phyloP scores from a whole-genome alignment of 192 early-diverging fungal species.

The Coemansia sp. region DNA sequence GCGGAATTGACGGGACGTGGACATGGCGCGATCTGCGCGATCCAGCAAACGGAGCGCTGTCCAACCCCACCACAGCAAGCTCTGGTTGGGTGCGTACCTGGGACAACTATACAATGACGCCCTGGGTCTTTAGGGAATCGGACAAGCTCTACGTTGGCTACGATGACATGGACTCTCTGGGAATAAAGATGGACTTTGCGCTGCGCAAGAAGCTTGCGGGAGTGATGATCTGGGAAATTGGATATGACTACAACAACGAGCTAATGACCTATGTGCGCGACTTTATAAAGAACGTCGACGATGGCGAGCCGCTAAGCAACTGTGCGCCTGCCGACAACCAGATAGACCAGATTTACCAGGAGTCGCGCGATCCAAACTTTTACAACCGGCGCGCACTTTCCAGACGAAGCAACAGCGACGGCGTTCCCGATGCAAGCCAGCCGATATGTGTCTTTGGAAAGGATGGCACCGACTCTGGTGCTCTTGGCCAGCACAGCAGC shows the following conservation, averaged over 20 bases:
- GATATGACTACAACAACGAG: slow-evolving; percentile 69
- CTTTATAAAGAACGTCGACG: slow-evolving; percentile 39
- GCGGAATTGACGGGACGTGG: slow-evolving; percentile 63
- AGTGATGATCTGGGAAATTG: slow-evolving; percentile 75
- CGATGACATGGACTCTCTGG: slow-evolving; percentile 68
- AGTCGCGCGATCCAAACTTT: slow-evolving; percentile 44
- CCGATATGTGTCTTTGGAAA: slow-evolving; percentile 44
- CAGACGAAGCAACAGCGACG: slow-evolving; percentile 2
- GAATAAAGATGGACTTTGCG: slow-evolving; percentile 65
- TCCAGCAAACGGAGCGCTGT: slow-evolving; percentile 50
- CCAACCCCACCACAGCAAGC: slow-evolving; percentile 31
- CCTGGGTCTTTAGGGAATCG: slow-evolving; percentile 69
- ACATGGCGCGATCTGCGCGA: slow-evolving; percentile 65
- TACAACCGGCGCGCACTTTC: slow-evolving; percentile 35
- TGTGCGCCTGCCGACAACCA: slow-evolving; percentile 40
- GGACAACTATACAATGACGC: slow-evolving; percentile 66
- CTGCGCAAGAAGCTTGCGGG: slow-evolving; percentile 63
- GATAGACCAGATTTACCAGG: slow-evolving; percentile 35
- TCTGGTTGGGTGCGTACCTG: slow-evolving; percentile 68
- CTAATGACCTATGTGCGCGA: slow-evolving; percentile 55
- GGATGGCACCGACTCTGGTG: slow-evolving; percentile 8
- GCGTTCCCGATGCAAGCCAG: slow-evolving; percentile 9
- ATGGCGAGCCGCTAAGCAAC: slow-evolving; percentile 33
- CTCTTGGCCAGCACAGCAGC: neutral
- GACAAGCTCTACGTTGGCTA: slow-evolving; percentile 71